These are phyloP conservation scores for Candida orba DNA, from an alignment of 805 yeast species.

Conservation along the genomic window DNA sequence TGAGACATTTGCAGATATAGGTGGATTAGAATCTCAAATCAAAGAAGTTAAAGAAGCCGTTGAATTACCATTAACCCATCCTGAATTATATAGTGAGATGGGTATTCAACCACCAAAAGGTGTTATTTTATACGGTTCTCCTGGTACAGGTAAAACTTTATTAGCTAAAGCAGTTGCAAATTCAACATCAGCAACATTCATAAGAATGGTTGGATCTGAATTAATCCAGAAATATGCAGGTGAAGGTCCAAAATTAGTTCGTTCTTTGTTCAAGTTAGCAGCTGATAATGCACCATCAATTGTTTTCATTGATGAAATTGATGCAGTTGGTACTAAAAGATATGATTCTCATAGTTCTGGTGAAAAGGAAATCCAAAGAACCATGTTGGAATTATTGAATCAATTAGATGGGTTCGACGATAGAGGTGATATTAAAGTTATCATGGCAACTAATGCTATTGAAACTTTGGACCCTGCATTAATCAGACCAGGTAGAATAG, in stretches of 20 bases:
- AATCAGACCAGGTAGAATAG: conserved; percentile 95
- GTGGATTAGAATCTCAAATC: conserved; percentile 92
- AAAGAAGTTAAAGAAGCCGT: conserved; percentile 98
- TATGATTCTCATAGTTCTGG: conserved; percentile 88
- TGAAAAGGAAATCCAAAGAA: conserved; percentile 94
- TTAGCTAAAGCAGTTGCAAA: conserved; percentile 97
- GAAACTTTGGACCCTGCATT: conserved; percentile 94
- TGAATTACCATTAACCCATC: conserved; percentile 92
- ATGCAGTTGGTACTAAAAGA: conserved; percentile 98
- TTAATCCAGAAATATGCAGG: conserved; percentile 94
- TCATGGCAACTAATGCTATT: conserved; percentile 96
- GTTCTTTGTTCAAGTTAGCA: conserved; percentile 94
- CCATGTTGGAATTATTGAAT: conserved; percentile 91
- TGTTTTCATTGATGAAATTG: conserved; percentile 96
- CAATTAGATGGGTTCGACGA: conserved; percentile 97
- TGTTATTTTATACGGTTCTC: conserved; percentile 94
- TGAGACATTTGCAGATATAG: conserved; percentile 94
- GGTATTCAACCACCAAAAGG: conserved; percentile 98
- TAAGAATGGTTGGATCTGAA: conserved; percentile 95
- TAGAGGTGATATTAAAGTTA: conserved; percentile 93
- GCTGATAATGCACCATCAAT: conserved; percentile 98
- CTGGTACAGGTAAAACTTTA: conserved; percentile 95
- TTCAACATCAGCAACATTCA: conserved; percentile 92
- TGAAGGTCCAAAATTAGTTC: conserved; percentile 91
- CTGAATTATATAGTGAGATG: conserved; percentile 96